phyloP scores from a whole-genome alignment of 2,329 filamentous ascomycete species.

The Tympanopsis confertula region DNA sequence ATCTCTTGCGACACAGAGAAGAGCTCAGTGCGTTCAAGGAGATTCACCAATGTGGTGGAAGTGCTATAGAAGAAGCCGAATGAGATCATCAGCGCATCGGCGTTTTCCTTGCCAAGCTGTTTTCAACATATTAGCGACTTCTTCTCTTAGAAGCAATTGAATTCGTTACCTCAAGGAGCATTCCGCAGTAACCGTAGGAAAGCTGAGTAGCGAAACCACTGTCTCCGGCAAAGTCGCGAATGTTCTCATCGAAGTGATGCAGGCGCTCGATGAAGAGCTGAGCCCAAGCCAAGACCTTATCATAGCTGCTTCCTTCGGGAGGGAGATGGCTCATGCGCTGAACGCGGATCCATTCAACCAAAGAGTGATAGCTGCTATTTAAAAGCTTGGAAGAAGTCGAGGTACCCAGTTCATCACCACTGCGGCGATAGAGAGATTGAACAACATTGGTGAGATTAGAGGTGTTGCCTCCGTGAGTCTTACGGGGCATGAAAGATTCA shows the following conservation, averaged over 20 bases:
- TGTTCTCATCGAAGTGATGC: constrained; percentile 20
- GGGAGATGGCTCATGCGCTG: constrained; percentile 24
- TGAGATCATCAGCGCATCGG: constrained; percentile 8
- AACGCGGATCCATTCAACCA: constrained; percentile 21
- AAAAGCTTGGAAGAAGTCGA: constrained; percentile 13
- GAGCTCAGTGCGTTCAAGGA: constrained; percentile 9
- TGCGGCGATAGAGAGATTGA: constrained; percentile 14
- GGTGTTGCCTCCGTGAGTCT: too few species aligned
- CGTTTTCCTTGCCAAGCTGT: constrained; percentile 11
- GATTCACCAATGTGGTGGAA: constrained; percentile 9
- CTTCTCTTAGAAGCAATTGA: too few species aligned
- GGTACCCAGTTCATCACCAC: constrained; percentile 15
- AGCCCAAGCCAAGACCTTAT: constrained; percentile 25
- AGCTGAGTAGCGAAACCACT: constrained; percentile 14
- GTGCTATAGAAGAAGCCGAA: constrained; percentile 12
- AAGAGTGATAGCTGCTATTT: constrained; percentile 11
- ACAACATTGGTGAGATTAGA: constrained; percentile 16
- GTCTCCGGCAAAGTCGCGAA: constrained; percentile 21
- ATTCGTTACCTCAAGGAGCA: constrained; percentile 8
- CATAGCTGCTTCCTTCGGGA: constrained; percentile 24
- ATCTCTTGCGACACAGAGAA: constrained; percentile 10
- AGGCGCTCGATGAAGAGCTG: constrained; percentile 22
- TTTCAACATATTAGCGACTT: too few species aligned
- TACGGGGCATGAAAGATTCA: too few species aligned
- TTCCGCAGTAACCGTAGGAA: constrained; percentile 9